phyloP scores from a whole-genome alignment of 768 basidiomycete species.

The Panaeolus cyanescens region DNA sequence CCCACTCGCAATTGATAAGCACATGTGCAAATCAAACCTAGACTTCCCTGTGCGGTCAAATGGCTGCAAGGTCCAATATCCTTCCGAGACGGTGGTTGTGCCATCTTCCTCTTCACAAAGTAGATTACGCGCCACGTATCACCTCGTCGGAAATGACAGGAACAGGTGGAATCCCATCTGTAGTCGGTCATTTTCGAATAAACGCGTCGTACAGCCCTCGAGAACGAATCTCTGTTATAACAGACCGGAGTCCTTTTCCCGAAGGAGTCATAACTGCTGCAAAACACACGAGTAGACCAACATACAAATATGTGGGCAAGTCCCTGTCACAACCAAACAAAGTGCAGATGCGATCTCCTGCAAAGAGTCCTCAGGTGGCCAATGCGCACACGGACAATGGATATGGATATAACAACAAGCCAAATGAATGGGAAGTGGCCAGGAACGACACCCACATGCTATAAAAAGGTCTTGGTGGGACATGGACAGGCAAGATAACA shows the following conservation, averaged over 20 bases:
- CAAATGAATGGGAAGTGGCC: not conserved
- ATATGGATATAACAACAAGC: not conserved
- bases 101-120: not conserved
- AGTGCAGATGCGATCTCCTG: not conserved
- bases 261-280: slow-evolving; percentile 41
- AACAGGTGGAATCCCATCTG: not conserved
- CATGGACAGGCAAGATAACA: not conserved
- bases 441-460: not conserved
- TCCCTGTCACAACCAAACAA: not conserved
- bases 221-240: slow-evolving; percentile 60
- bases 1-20: not conserved
- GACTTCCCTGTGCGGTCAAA: not conserved
- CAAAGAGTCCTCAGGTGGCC: slow-evolving; percentile 11
- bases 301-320: slow-evolving; percentile 15
- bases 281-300: slow-evolving; percentile 20
- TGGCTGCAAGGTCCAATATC: not conserved
- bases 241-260: slow-evolving; percentile 32
- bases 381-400: not conserved
- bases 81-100: not conserved
- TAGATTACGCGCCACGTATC: not conserved
- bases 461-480: not conserved
- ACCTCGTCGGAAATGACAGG: not conserved
- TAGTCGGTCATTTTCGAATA: slow-evolving; percentile 13
- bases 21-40: not conserved
- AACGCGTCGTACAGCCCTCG: slow-evolving; percentile 35